Base-by-base conservation (phyloP, 176 grass and related monocot genomes). In the Neostapfia colusana region DNA sequence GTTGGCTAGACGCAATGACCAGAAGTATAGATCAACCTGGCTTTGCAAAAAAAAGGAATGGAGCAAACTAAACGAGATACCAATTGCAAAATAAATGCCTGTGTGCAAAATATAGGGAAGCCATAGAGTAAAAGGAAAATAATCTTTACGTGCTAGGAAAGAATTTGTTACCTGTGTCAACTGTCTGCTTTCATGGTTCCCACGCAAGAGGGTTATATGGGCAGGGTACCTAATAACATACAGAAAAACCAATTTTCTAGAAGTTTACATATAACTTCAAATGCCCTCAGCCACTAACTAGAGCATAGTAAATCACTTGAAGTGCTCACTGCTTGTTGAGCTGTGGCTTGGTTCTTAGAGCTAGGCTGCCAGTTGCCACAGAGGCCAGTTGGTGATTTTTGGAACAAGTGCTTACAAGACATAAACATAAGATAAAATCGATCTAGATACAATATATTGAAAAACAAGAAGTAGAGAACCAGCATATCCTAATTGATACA, bases 171-270 rank as follows among this genome's bases (percentile, higher is more conserved):
- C 93, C 87, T 96, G 93, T 67, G 93, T 93, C 28, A 97, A 86
- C 39, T 97, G 90, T 48, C 93, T 88, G 53, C 93, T 92, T 82
- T 96, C 93, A 83, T 96, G 93, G 59, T 96, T 96, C 38, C 93
- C 93, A 12, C 93, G 93, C 75, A 96, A 82, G 77, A 96, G 87
- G 40, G 93, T 96, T 57, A 96, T 96, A 82, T 96, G 89, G 76
- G 89, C 93, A 35, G 93, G 93, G 45, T 96, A 96, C 88, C 93
- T 96, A 57, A 65, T 80, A 26, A 8, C 3, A 46, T 49, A 34
- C 2, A 38, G 7, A 46, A 64, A 69, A 81, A 57, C 6, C 56
- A 69, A 61, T 74, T n/a, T n/a, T n/a, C n/a, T n/a, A n/a, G n/a
- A n/a, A n/a, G n/a, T n/a, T n/a, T n/a, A n/a, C n/a, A n/a, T n/a